Evolutionary conservation across 495 filamentous ascomycete species (phyloP), one percentile per base, ranked within the genome.

Genomic region (Chaetomium cochliodes): DNA sequence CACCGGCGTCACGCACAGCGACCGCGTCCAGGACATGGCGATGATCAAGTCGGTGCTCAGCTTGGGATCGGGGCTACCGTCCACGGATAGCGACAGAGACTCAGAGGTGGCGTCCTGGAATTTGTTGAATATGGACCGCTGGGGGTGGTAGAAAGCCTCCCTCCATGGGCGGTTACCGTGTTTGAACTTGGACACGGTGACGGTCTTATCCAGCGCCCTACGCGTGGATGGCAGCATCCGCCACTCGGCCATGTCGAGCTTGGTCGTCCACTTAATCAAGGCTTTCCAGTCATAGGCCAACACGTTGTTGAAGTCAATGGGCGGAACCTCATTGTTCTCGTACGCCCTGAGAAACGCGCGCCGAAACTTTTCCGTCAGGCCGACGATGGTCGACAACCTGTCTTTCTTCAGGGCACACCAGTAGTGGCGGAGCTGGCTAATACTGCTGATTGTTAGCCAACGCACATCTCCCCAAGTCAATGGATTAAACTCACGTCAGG

Each of bases 311-410:
- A 86, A 93, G 73, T 97, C 81, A 37, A 99, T 82, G 2, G 77
- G 69, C 2, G 90, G 88, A 0, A 98, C 65, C 57, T 88, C 79
- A 11, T 84, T 83, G 3, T 82, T 80, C 56, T 84, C 84, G 69
- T 97, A 98, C 0, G 91, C 96, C 49, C 84, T 80, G 22, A 92
- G 76, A 72, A 91, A 97, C 18, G 80, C 79, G 39, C 86, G 80
- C 65, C 92, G 89, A 71, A 98, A 96, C 65, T 90, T 86, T n/a
- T 77, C 76, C 30, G 88, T 87, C 70, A 98, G 77, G 60, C 86
- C 85, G 8, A 88, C 80, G 49, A 96, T 82, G 28, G 86, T 82
- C 12, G 82, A 77, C 54, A 82, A 81, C 53, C 87, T 83, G 62
- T 84, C 86, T 53, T 78, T 83, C 15, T 84, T 80, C 13, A 89